A percentile compares a stretch with the other conserved stretches of the same genome.
These are phyloP conservation scores for Tulasnella sp. DNA, from an alignment of 768 basidiomycete genomes.

Conservation along the genomic window DNA sequence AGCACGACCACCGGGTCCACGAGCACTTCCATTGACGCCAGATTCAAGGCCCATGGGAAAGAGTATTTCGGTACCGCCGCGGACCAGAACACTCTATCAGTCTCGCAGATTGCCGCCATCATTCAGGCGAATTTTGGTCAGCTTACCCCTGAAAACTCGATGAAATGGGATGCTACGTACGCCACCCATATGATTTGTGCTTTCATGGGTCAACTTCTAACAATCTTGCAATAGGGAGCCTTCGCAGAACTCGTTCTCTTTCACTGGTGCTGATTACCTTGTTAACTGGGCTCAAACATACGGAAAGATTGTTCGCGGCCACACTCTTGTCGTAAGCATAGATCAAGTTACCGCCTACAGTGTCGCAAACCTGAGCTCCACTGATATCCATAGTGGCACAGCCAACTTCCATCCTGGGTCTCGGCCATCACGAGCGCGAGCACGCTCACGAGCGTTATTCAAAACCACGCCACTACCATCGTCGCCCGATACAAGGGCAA, in stretches of 20 bases:
- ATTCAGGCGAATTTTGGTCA: slow-evolving; percentile 28
- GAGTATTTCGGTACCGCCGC: slow-evolving; percentile 8
- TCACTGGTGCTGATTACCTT: slow-evolving; percentile 28
- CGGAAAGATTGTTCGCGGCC: slow-evolving; percentile 29
- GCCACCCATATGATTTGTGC: not conserved
- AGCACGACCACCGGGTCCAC: not conserved
- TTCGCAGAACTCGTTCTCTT: slow-evolving; percentile 25
- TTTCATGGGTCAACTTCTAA: not conserved
- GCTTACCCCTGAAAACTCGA: slow-evolving; percentile 32
- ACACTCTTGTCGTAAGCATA: slow-evolving; percentile 25
- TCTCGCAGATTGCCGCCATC: slow-evolving; percentile 26
- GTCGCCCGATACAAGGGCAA: slow-evolving; percentile 30
- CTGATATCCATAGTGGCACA: slow-evolving; percentile 10
- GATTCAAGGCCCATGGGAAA: slow-evolving; percentile 22
- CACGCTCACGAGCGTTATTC: slow-evolving; percentile 31
- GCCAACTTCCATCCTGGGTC: slow-evolving; percentile 30
- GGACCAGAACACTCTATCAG: not conserved
- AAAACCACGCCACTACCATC: slow-evolving; percentile 31
- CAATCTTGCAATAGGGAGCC: slow-evolving; percentile 13
- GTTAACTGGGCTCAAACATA: slow-evolving; percentile 30
- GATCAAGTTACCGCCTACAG: not conserved
- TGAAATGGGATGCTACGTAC: slow-evolving; percentile 24
- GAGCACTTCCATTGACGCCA: not conserved
- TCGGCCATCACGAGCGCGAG: slow-evolving; percentile 22
- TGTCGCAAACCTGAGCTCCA: not conserved